These are phyloP conservation scores for Asterochloris erici DNA, from an alignment of 139 green algal genomes.

Conservation along the genomic window DNA sequence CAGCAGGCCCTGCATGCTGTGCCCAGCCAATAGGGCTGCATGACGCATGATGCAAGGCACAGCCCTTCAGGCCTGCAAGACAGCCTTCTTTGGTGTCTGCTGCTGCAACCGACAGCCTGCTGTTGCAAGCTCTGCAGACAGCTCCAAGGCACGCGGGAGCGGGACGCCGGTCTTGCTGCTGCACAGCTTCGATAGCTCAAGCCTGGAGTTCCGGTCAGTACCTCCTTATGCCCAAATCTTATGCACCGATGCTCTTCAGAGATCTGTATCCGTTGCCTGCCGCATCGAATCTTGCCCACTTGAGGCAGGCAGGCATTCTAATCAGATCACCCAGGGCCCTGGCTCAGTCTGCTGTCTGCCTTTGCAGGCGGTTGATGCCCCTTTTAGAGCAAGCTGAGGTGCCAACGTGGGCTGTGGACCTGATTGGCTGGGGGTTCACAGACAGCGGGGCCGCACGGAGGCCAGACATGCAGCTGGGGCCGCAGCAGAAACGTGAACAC, in stretches of 20 bases:
- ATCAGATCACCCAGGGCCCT: too few relatives aligned
- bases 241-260: too few relatives aligned
- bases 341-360: too few relatives aligned
- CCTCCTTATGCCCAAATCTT: too few relatives aligned
- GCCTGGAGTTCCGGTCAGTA: constrained; percentile 51
- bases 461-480: constrained; percentile 31
- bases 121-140: neutral
- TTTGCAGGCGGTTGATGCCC: neutral
- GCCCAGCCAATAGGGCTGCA: neutral
- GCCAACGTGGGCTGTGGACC: constrained; percentile 74
- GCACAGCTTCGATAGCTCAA: constrained; percentile 87
- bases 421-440: constrained; percentile 58
- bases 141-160: neutral
- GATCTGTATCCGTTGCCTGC: too few relatives aligned
- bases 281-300: too few relatives aligned
- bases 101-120: neutral
- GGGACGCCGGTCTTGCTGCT: constrained; percentile 72
- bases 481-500: constrained; percentile 76
- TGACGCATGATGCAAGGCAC: neutral
- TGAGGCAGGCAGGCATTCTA: too few relatives aligned
- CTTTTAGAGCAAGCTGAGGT: constrained; percentile 12
- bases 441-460: constrained; percentile 23
- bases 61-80: neutral
- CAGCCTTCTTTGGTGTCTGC: neutral
- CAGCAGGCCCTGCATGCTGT: neutral